Conservation (phyloP, 2,329 filamentous ascomycete species). For the Aureobasidium sp. region DNA sequence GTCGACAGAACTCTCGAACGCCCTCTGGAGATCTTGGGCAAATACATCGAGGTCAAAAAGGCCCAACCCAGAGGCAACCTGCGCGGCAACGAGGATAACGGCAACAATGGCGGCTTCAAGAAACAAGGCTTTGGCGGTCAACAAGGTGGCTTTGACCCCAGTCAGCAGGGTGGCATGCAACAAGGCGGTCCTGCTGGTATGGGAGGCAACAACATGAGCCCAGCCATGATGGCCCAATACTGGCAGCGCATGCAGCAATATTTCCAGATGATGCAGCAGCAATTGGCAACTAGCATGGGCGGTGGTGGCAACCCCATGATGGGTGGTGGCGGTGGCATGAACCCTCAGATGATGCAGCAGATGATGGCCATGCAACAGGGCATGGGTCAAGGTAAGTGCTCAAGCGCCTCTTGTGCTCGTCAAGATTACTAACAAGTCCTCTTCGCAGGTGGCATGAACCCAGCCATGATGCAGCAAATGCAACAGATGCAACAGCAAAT, state of each 20-base stretch:
- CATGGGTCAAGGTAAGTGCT: conserved; percentile 18
- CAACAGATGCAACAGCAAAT: conserved; percentile 63
- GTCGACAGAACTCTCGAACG: conserved; percentile 84
- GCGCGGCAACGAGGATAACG: conserved; percentile 76
- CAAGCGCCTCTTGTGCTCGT: no score
- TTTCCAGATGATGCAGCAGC: conserved; percentile 89
- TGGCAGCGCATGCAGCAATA: conserved; percentile 98
- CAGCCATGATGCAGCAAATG: conserved; percentile 69
- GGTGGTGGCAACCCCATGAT: conserved; percentile 54
- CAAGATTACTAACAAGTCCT: background rate
- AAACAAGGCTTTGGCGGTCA: conserved; percentile 33
- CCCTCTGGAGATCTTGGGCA: conserved; percentile 86
- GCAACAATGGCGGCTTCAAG: conserved; percentile 38
- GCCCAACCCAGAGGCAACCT: conserved; percentile 93
- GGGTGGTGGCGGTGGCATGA: conserved; percentile 25
- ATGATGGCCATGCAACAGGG: conserved; percentile 31
- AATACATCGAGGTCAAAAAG: conserved; percentile 97
- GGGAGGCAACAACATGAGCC: conserved; percentile 62
- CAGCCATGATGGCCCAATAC: conserved; percentile 96
- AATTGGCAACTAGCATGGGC: conserved; percentile 42
- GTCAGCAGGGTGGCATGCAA: conserved; percentile 23
- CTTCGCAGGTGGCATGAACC: conserved; percentile 48
- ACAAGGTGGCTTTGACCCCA: conserved; percentile 27
- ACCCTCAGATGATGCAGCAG: conserved; percentile 46
- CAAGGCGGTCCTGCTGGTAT: conserved; percentile 25